Base-by-base conservation (phyloP, 2,329 filamentous ascomycete species). In the Emmonsiellopsis sp. region DNA sequence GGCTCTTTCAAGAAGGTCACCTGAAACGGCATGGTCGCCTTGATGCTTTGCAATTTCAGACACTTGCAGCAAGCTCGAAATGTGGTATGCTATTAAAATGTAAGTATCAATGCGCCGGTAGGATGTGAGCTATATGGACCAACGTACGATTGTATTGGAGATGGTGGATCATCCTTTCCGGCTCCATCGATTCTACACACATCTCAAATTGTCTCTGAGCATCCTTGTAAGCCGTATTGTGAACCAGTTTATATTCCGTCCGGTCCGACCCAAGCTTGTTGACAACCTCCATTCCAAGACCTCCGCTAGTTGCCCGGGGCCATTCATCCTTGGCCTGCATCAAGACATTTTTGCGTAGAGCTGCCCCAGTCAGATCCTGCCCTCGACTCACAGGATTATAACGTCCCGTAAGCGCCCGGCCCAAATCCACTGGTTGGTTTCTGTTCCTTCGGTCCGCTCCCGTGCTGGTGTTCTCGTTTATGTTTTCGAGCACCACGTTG, bases 1-100 rank as follows among this genome's bases (percentile, higher is more conserved):
- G 0, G 92, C 91, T 45, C 93, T 82, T 71, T 97, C 92, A 52
- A 94, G 82, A 1, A 97, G 79, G 62, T 97, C 91, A 3, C 88
- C 86, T 0, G 92, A 85, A 3, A 93, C 81, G 1, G 91, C 83
- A 66, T 90, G 85, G 65, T 97, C 93, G 51, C 89, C 83, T 65
- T 96, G 89, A 60, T 95, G 87, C 66, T 93, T 92, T 10, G 90
- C 90, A 49, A 97, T 87, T 66, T 89, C 88, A 57, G 88, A 94
- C 32, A 95, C 90, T 66, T 96, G 91, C 21, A 97, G 83, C n/a
- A 97, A 79, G 2, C 88, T 91, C 1, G 89, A 93, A 60, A 97
- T 86, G 66, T 97, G 91, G 67, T 96, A 97, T 3, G 92, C 79
- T 81, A 55, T 51, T 8, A 46, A 46, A 8, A 31, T 42, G 36